Conservation (phyloP, 2,329 filamentous ascomycete genomes). For the Aspergillus pseudoglaucus region DNA sequence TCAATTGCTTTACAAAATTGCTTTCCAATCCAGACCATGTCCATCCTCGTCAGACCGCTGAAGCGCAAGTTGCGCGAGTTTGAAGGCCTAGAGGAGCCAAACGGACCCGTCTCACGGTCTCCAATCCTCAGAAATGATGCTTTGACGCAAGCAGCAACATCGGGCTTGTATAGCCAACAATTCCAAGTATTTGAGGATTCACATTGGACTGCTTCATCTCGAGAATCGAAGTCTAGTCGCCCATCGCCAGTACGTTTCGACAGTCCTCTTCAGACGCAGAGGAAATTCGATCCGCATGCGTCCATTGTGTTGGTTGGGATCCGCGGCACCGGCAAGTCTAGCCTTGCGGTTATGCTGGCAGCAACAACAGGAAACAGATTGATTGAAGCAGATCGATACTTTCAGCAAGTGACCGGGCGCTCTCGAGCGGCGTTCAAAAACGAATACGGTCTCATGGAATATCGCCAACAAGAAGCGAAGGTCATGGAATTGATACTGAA, state of each 20-base stretch:
- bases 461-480: constrained; percentile 57
- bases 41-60: constrained; percentile 23
- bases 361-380: constrained; percentile 63
- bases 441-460: constrained; percentile 54
- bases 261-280: constrained; percentile 19
- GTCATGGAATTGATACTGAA: constrained; percentile 56
- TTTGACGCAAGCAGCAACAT: constrained; percentile 3
- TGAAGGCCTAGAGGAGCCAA: constrained; percentile 15
- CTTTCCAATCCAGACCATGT: constrained; percentile 16
- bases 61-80: constrained; percentile 27
- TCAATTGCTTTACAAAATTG: background rate
- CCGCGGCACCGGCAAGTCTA: constrained; percentile 68
- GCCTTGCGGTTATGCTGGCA: constrained; percentile 67
- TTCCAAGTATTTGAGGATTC: constrained; percentile 14
- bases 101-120: constrained; percentile 1
- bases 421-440: constrained; percentile 60
- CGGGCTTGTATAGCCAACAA: constrained; percentile 13
- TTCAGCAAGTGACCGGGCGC: constrained; percentile 57
- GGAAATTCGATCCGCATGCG: constrained; percentile 52
- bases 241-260: constrained; percentile 23
- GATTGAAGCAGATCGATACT: constrained; percentile 62
- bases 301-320: constrained; percentile 69
- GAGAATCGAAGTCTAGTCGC: constrained; percentile 22
- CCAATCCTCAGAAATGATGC: background rate
- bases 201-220: constrained; percentile 10